Percentiles rank a stretch among this genome's conserved stretches.
Conservation (phyloP, 2,329 filamentous ascomycete genomes). For the Amphichorda felina region DNA sequence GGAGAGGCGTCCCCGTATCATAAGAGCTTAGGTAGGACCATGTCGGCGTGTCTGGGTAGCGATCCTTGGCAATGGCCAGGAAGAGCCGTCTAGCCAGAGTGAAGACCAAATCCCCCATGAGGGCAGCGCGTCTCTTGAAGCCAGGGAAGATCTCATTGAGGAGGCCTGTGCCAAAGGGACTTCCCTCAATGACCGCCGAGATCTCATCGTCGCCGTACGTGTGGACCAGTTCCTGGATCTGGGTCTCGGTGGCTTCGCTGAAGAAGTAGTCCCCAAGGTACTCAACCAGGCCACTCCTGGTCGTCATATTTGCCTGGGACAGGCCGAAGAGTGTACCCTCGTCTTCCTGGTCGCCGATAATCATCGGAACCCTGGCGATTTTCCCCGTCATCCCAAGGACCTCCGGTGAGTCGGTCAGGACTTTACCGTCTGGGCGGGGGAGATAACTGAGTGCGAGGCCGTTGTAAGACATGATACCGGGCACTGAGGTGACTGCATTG, state of each 20-base stretch:
- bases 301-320: conserved; percentile 45
- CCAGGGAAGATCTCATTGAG: conserved; percentile 52
- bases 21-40: conserved; percentile 54
- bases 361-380: conserved; percentile 48
- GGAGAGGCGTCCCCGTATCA: conserved; percentile 42
- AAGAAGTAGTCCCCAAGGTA: conserved; percentile 44
- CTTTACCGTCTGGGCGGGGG: conserved; percentile 45
- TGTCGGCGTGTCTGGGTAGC: conserved; percentile 31
- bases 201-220: conserved; percentile 42
- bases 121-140: conserved; percentile 51
- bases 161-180: conserved; percentile 45
- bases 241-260: conserved; percentile 17
- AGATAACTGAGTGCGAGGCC: conserved; percentile 49
- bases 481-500: conserved; percentile 45
- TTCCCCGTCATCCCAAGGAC: conserved; percentile 29
- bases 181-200: conserved; percentile 38
- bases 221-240: conserved; percentile 34
- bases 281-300: conserved; percentile 33
- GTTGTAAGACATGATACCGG: conserved; percentile 40
- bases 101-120: conserved; percentile 52
- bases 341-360: conserved; percentile 53
- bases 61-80: conserved; percentile 25
- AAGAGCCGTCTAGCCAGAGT: conserved; percentile 24
- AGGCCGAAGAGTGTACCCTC: conserved; percentile 54
- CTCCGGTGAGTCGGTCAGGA: conserved; percentile 42